Conservation (phyloP, 176 grass and related monocot species). For the Raddia distichophylla region DNA sequence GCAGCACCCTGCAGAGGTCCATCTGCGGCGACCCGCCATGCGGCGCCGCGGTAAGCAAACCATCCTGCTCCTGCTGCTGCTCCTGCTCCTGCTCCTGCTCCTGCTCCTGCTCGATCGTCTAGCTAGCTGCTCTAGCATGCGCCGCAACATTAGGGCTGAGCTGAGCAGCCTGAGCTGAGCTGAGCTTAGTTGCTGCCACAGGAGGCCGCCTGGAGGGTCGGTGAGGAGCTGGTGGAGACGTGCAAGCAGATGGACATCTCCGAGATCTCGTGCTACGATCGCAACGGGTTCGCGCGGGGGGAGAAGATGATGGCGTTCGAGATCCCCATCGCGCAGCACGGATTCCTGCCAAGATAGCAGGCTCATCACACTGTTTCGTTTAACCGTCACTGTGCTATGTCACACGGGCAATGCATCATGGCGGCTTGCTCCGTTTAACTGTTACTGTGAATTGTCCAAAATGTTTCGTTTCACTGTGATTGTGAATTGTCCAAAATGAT, state of each 20-base stretch:
- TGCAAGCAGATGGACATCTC: slow-evolving; percentile 66
- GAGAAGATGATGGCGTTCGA: slow-evolving; percentile 88
- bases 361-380: neutral
- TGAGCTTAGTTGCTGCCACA: slow-evolving; percentile 20
- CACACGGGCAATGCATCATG: neutral
- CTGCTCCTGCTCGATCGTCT: neutral
- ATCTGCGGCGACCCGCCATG: slow-evolving; percentile 64
- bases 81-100: too few species aligned
- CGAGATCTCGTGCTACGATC: slow-evolving; percentile 84
- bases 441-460: neutral
- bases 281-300: slow-evolving; percentile 79
- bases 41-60: slow-evolving; percentile 42
- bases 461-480: neutral
- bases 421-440: neutral
- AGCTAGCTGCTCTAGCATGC: neutral
- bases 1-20: slow-evolving; percentile 77
- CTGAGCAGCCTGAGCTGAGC: neutral
- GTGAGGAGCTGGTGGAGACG: slow-evolving; percentile 70
- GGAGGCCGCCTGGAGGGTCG: slow-evolving; percentile 77
- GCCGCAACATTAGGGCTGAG: neutral
- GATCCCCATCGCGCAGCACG: slow-evolving; percentile 57
- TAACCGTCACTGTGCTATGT: neutral
- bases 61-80: neutral
- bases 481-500: too few species aligned
- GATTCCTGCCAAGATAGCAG: slow-evolving; percentile 69